A percentile compares a stretch with the other conserved stretches of the same genome.
These are phyloP conservation scores for Phytopythium vexans DNA, from an alignment of 352 stramenopile species.

Conservation along the genomic window DNA sequence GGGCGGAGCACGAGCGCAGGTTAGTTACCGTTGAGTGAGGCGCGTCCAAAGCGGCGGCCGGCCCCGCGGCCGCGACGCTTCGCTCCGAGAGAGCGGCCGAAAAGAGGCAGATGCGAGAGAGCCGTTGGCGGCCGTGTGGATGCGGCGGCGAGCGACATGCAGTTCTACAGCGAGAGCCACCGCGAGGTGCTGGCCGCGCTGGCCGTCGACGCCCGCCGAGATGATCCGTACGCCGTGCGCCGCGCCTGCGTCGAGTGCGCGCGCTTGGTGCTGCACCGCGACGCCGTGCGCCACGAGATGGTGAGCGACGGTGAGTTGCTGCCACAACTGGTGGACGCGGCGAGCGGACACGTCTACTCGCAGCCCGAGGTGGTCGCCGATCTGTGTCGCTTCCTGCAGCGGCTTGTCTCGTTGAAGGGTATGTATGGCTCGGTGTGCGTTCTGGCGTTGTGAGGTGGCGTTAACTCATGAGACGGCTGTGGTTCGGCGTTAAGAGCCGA, in stretches of 20 bases:
- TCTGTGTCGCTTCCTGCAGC: constrained; percentile 42
- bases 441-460: too few species aligned
- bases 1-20: too few species aligned
- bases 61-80: neutral
- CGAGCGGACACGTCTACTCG: constrained; percentile 22
- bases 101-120: neutral
- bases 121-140: too few species aligned
- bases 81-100: neutral
- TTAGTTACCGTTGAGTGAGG: too few species aligned
- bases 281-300: constrained; percentile 24
- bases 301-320: constrained; percentile 31
- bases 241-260: constrained; percentile 49
- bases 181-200: constrained; percentile 31
- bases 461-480: too few species aligned
- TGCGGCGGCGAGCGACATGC: constrained; percentile 25
- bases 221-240: constrained; percentile 50
- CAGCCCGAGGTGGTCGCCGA: constrained; percentile 34
- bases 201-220: constrained; percentile 10
- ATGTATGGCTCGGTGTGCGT: neutral
- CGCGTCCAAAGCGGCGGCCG: too few species aligned
- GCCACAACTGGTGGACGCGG: constrained; percentile 17
- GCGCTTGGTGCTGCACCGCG: constrained; percentile 36
- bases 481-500: constrained; percentile 21
- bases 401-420: constrained; percentile 51
- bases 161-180: constrained; percentile 54